Conservation (phyloP, 129 eudicot species). For the Erigeron canadensis region DNA sequence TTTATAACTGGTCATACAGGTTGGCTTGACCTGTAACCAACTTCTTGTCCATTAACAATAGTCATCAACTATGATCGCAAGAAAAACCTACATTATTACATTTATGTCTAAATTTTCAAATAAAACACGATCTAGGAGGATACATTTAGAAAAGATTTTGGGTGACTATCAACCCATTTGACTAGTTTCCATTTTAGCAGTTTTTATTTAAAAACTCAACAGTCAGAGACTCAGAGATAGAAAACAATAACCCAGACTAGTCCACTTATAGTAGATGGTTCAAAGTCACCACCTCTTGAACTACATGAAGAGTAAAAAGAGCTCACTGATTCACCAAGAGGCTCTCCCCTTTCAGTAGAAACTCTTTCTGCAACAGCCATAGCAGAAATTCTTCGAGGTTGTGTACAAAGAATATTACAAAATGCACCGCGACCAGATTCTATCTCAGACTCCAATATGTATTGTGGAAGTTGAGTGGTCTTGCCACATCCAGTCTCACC, state of each 20-base stretch:
- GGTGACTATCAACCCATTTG: neutral
- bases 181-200: neutral
- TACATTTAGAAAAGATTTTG: neutral
- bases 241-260: neutral
- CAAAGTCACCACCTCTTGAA: neutral
- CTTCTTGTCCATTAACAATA: neutral
- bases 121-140: neutral
- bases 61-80: neutral
- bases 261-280: neutral
- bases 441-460: slow-evolving; percentile 91
- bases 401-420: slow-evolving; percentile 92
- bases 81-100: neutral
- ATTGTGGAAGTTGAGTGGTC: slow-evolving; percentile 99
- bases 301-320: slow-evolving; percentile 21
- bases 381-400: slow-evolving; percentile 98
- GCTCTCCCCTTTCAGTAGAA: slow-evolving; percentile 98
- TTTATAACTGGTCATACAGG: neutral
- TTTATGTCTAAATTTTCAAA: neutral
- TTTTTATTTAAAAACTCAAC: neutral
- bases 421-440: slow-evolving; percentile 99
- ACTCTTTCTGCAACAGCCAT: slow-evolving; percentile 97
- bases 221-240: too few relatives aligned
- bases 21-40: neutral
- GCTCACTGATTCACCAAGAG: slow-evolving; percentile 94
- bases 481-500: slow-evolving; percentile 99